These are phyloP conservation scores for Noccaea caerulescens DNA, from an alignment of 345 rosid species.

Conservation along the genomic window DNA sequence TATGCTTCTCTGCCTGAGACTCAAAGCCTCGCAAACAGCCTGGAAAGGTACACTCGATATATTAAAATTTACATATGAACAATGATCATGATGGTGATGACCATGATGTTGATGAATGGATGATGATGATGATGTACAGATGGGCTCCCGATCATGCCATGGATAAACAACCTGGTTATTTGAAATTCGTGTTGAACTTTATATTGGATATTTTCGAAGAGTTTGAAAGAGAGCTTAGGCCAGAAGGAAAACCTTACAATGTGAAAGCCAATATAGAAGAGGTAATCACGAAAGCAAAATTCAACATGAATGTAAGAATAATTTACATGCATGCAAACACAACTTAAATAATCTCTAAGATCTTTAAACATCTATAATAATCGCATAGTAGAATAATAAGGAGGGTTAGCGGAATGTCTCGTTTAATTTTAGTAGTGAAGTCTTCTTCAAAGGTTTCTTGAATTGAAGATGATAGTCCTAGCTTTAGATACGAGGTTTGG, in stretches of 20 bases:
- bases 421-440: too few species aligned
- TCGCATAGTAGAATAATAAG: too few species aligned
- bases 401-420: too few species aligned
- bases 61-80: not conserved
- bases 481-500: too few species aligned
- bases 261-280: conserved; percentile 9
- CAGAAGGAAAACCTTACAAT: conserved; percentile 14
- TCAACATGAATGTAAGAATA: too few species aligned
- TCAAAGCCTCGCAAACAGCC: conserved; percentile 3
- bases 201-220: conserved; percentile 5
- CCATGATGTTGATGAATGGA: not conserved
- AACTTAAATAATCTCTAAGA: too few species aligned
- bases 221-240: not conserved
- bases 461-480: too few species aligned
- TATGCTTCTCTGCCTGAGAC: conserved; percentile 33
- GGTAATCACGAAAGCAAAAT: not conserved
- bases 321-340: too few species aligned
- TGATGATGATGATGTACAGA: conserved; percentile 23
- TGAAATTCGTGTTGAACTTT: conserved; percentile 8
- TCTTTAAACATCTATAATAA: too few species aligned
- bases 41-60: conserved; percentile 19
- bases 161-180: conserved; percentile 21
- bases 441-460: too few species aligned
- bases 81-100: not conserved
- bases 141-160: conserved; percentile 26